phyloP scores from a whole-genome alignment of 2,329 filamentous ascomycete species.

The Colletotrichum brevisporum region DNA sequence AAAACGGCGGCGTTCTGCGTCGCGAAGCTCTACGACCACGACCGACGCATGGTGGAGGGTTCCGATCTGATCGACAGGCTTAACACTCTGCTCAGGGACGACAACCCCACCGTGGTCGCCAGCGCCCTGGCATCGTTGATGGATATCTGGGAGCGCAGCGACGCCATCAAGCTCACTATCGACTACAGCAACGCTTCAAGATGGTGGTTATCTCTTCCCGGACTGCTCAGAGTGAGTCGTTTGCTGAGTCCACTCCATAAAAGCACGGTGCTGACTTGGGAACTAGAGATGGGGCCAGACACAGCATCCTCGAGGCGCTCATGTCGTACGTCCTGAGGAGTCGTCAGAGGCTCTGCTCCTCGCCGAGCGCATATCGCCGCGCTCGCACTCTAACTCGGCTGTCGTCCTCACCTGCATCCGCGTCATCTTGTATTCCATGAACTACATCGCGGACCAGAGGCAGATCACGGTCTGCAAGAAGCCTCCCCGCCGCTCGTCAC shows the following conservation, averaged over 20 bases:
- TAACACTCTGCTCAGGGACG: constrained; percentile 90
- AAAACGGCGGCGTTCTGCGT: constrained; percentile 98
- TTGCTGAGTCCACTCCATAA: not conserved
- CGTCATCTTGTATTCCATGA: constrained; percentile 97
- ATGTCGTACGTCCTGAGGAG: constrained; percentile 99
- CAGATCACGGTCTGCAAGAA: constrained; percentile 91
- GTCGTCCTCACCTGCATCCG: constrained; percentile 97
- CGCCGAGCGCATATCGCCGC: constrained; percentile 94
- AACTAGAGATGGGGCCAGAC: constrained; percentile 95
- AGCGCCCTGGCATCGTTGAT: constrained; percentile 92
- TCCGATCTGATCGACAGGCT: constrained; percentile 94
- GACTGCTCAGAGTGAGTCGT: constrained; percentile 92
- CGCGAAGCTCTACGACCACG: constrained; percentile 97
- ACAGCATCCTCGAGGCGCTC: constrained; percentile 95
- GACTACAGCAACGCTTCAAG: constrained; percentile 98
- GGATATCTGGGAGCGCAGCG: constrained; percentile 98
- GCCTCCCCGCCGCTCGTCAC: constrained; percentile 93
- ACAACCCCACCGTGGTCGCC: constrained; percentile 97
- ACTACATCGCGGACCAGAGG: constrained; percentile 95
- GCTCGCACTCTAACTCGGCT: constrained; percentile 96
- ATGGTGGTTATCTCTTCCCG: constrained; percentile 95
- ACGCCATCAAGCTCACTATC: constrained; percentile 97
- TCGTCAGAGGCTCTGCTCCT: constrained; percentile 88
- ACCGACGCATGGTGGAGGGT: constrained; percentile 87
- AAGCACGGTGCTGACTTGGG: constrained; percentile 30